Base-by-base conservation (phyloP, 371 early-diverging fungal species). In the Rhizopus sp. region DNA sequence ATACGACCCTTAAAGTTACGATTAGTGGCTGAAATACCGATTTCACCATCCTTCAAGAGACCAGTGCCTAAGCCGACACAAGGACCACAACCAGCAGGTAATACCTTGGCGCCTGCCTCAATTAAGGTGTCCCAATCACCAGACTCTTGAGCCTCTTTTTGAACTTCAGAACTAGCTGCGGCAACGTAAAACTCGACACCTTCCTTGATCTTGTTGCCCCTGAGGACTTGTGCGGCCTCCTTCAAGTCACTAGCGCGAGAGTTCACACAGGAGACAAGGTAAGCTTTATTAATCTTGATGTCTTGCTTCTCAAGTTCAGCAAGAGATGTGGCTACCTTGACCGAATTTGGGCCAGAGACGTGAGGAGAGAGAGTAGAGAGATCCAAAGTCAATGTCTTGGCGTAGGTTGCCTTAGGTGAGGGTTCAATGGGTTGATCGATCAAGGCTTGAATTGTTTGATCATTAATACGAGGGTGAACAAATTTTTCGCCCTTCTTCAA, bases 1-100 rank as follows among this genome's bases (percentile, higher is more conserved):
- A 97, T 97, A 35, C 98, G 88, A 37, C 98, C 98, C 81, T 96
- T 96, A 74, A 92, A 97, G 75, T 97, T 97, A 47, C 98, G 87
- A 74, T 97, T 97, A 33, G 98, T 96, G 13, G 98, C 96, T 23
- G 95, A 94, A 41, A 97, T 96, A 48, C 96, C 96, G 4, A 96
- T 92, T 75, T 95, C 95, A 16, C 91, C 91, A 69, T 96, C 96
- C 75, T 92, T 83, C 47, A 96, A 80, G 62, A 95, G 76, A 48
- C 96, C 97, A 6, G 85, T 84, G 32, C 96, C 96, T 9, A 95
- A 80, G 79, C 89, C 96, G 53, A 97, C 93, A 72, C 98, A 97
- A 30, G 96, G 98, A 4, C 98, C 98, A 74, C 98, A 97, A 17
- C 98, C 98, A 17, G 96, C 92, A 7, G 95, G 95, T 50, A 97